A percentile compares a stretch with the other conserved stretches of the same genome.
These are phyloP conservation scores for Microglena sp. DNA, from an alignment of 139 green algal genomes.

Conservation along the genomic window DNA sequence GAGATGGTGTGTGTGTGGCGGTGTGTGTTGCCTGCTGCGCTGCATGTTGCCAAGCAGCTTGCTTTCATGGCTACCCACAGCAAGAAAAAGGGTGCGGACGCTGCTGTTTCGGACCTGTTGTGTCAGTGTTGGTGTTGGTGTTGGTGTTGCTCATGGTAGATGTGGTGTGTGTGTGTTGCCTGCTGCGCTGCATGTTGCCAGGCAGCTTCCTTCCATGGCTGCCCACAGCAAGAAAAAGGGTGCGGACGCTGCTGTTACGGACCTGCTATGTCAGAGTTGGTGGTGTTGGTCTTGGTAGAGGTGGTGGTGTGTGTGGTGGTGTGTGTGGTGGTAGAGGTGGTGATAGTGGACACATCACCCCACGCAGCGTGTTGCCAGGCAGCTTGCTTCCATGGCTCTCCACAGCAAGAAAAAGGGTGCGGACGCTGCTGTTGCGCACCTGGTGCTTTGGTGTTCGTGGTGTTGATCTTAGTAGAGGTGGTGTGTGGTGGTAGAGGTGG, in stretches of 20 bases:
- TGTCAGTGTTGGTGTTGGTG: too few species aligned
- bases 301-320: too few species aligned
- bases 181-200: conserved; percentile 73
- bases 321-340: too few species aligned
- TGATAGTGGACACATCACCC: too few species aligned
- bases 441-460: too few species aligned
- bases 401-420: conserved; percentile 77
- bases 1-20: conserved; percentile 4
- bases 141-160: too few species aligned
- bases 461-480: too few species aligned
- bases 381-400: conserved; percentile 55
- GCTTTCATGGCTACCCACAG: conserved; percentile 58
- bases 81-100: conserved; percentile 74
- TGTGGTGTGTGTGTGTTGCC: conserved; percentile 52
- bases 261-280: too few species aligned
- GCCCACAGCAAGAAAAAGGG: conserved; percentile 71
- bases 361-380: conserved; percentile 6
- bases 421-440: conserved; percentile 72
- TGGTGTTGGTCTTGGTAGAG: too few species aligned
- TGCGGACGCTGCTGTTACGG: conserved; percentile 73
- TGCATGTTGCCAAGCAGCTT: conserved; percentile 40
- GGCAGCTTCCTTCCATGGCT: conserved; percentile 63
- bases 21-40: conserved; percentile 30
- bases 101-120: conserved; percentile 78
- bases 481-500: too few species aligned